Evolutionary conservation across 2,329 filamentous ascomycete genomes (phyloP), one percentile per base, ranked within the genome.

Genomic region (Calonectria crousiana): DNA sequence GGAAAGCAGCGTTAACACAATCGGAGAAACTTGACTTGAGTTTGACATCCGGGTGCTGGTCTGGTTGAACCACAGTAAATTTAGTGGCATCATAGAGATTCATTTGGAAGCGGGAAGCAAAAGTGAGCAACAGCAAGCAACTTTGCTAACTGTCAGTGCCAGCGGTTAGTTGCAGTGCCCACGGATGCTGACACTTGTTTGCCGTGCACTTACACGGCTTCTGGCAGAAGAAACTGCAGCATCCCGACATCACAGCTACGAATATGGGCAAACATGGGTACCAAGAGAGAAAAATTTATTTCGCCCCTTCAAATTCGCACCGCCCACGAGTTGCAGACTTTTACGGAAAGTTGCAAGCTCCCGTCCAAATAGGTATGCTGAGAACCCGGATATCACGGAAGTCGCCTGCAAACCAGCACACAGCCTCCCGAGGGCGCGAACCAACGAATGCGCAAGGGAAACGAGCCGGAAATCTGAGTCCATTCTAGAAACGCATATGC

Each of bases 131-230:
- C 11, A 9, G 26, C 32, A 26, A 26, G 5, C n/a, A 38, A 9
- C 3, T 58, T 64, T 64, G 38, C 23, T 36, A 47, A n/a, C 28
- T 47, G 36, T 6, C 20, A 41, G 18, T 64, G 26, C 3, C 44
- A 32, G 38, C 32, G 26, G 9, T n/a, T 38, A 6, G n/a, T 23
- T 34, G 52, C 23, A 41, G 20, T 36, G 47, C n/a, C 41, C 34
- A 41, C 38, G 49, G 51, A 23, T 58, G 58, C 58, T 73, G 66
- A 49, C 71, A 49, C 36, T 34, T 60, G 69, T 38, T 67, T 66
- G 49, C 28, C 32, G 16, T 34, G 47, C 58, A 65, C 68, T 70
- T 70, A 70, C 58, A 65, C 58, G 47, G 30, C 20, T 20, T 23
- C 36, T 32, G 44, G 23, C 34, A 30, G 49, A 20, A 65, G 68